Percentiles rank a stretch among this genome's conserved stretches.
Evolutionary conservation across 345 rosid species (phyloP).

Genomic region (Lepidium africanum): DNA sequence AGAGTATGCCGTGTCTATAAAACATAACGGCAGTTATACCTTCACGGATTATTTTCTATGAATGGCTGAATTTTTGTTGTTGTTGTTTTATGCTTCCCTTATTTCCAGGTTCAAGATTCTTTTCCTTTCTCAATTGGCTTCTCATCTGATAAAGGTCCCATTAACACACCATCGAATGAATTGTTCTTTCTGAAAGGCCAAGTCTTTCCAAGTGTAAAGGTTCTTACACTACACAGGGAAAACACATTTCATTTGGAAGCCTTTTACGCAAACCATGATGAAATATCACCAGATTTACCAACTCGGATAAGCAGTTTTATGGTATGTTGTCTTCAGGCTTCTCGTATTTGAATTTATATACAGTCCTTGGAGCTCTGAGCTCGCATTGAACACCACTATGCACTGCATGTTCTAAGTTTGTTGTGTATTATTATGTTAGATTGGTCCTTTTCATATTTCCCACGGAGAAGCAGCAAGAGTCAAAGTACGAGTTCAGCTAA

Average conservation of each 20-base stretch:
- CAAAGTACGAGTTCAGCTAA: conserved; percentile 55
- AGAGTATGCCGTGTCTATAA: not conserved
- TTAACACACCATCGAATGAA: conserved; percentile 40
- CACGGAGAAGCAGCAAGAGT: conserved; percentile 43
- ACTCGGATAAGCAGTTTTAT: conserved; percentile 40
- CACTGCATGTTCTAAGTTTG: not conserved
- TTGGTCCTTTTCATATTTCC: conserved; percentile 60
- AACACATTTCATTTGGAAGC: conserved; percentile 47
- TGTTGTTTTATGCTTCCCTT: conserved; percentile 6
- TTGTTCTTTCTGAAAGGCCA: conserved; percentile 60
- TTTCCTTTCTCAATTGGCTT: conserved; percentile 63
- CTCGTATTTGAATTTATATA: not conserved
- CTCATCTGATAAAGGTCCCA: conserved; percentile 50
- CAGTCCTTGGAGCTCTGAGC: not conserved
- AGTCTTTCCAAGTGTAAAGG: conserved; percentile 65
- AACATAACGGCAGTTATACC: not conserved
- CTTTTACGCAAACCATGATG: conserved; percentile 46
- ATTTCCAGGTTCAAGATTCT: conserved; percentile 74
- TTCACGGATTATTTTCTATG: not conserved
- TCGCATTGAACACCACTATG: not conserved
- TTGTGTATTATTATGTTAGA: conserved; percentile 36
- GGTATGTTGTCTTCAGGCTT: conserved; percentile 34
- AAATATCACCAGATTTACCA: conserved; percentile 35
- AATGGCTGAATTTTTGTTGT: not conserved
- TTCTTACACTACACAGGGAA: conserved; percentile 49